phyloP scores from a whole-genome alignment of 768 basidiomycete species.

The Chalciporus pseudorubinellus region DNA sequence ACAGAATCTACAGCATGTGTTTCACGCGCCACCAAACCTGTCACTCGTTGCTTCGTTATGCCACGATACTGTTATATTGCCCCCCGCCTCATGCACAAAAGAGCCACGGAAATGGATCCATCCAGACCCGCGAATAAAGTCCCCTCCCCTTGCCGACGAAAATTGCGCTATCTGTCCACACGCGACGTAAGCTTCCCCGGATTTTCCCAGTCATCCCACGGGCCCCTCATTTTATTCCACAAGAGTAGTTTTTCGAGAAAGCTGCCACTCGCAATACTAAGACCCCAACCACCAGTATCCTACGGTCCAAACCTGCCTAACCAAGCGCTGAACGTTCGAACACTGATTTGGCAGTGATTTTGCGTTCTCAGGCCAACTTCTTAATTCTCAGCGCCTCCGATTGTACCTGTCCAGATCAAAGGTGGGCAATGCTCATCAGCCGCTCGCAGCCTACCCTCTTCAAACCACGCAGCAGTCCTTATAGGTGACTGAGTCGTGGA shows the following conservation, averaged over 20 bases:
- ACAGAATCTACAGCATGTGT: neutral
- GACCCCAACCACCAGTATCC: neutral
- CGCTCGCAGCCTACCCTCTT: too few relatives aligned
- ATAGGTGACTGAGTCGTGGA: too few relatives aligned
- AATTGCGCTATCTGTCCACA: too few relatives aligned
- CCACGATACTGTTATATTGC: too few relatives aligned
- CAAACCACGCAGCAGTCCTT: too few relatives aligned
- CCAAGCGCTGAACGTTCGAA: neutral
- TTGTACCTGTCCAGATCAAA: neutral
- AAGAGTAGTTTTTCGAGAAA: neutral
- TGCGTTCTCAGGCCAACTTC: conserved; percentile 1
- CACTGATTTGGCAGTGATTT: too few relatives aligned
- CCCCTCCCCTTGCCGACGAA: too few relatives aligned
- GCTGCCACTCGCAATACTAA: neutral
- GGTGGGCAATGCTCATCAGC: too few relatives aligned
- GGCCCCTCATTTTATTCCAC: too few relatives aligned
- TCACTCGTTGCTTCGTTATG: neutral
- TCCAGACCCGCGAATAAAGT: neutral
- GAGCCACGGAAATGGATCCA: neutral
- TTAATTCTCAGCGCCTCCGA: conserved; percentile 5
- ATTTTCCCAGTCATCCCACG: too few relatives aligned
- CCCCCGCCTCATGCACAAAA: neutral
- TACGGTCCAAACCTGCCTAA: neutral
- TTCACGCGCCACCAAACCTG: neutral
- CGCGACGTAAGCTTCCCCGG: too few relatives aligned